Conservation (phyloP, 225 moss, liverwort and hornwort genomes). For the Takakia lepidozioides region DNA sequence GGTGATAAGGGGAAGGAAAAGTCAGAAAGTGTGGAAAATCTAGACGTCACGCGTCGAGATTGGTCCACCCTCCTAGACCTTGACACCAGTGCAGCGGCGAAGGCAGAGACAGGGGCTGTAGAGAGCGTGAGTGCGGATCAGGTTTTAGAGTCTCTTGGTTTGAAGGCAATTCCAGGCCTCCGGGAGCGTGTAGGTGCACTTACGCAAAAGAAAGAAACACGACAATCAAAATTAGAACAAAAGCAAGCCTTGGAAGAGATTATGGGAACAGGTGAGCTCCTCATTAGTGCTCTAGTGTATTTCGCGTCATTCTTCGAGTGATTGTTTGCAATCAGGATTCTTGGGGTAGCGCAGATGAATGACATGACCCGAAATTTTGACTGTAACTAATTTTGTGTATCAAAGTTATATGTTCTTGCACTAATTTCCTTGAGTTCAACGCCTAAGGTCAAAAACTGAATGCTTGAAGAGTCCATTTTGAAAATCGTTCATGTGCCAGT, state of each 20-base stretch:
- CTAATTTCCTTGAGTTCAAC: too few relatives aligned
- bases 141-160: slow-evolving; percentile 62
- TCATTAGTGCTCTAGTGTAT: too few relatives aligned
- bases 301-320: too few relatives aligned
- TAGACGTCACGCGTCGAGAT: slow-evolving; percentile 53
- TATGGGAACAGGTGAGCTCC: slow-evolving; percentile 47
- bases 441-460: too few relatives aligned
- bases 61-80: slow-evolving; percentile 64
- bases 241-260: slow-evolving; percentile 56
- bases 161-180: slow-evolving; percentile 49
- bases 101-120: slow-evolving; percentile 16
- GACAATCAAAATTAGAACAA: slow-evolving; percentile 40
- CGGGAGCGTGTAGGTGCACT: slow-evolving; percentile 31
- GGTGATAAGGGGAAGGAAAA: too few relatives aligned
- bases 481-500: too few relatives aligned
- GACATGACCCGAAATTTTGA: too few relatives aligned
- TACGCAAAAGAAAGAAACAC: slow-evolving; percentile 10
- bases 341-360: too few relatives aligned
- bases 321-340: too few relatives aligned
- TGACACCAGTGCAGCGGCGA: slow-evolving; percentile 21
- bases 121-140: slow-evolving; percentile 49
- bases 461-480: too few relatives aligned
- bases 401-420: too few relatives aligned
- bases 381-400: too few relatives aligned
- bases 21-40: slow-evolving; percentile 16